Percentiles rank a stretch among this genome's conserved stretches.
Conservation (phyloP, 176 grass and related monocot genomes). For the Cenchrus americanus region DNA sequence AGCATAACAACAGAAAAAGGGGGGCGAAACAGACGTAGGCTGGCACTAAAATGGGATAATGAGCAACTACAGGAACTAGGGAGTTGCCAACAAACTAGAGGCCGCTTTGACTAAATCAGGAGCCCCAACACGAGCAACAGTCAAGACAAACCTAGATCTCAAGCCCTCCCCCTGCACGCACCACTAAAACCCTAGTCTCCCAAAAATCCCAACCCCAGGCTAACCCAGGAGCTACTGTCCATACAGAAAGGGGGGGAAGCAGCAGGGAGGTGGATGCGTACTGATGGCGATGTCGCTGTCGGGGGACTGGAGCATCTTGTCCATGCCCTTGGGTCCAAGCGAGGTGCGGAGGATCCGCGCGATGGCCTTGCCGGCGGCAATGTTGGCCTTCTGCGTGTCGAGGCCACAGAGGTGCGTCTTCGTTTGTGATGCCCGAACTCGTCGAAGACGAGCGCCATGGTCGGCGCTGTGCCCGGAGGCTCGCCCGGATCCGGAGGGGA, state of each 20-base stretch:
- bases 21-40: background rate
- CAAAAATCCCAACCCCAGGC: background rate
- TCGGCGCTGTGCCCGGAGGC: background rate
- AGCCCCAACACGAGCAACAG: background rate
- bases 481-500: background rate
- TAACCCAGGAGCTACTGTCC: background rate
- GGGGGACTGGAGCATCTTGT: constrained; percentile 79
- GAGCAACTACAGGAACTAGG: background rate
- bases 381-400: constrained; percentile 79
- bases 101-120: background rate
- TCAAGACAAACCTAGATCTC: background rate
- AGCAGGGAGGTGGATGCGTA: constrained; percentile 21
- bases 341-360: constrained; percentile 67
- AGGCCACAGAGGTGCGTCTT: constrained; percentile 63
- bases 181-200: constrained; percentile 22
- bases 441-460: constrained; percentile 80
- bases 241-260: background rate
- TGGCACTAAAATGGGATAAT: background rate
- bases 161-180: background rate
- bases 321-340: constrained; percentile 89
- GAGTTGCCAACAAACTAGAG: background rate
- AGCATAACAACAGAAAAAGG: background rate
- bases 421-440: constrained; percentile 61
- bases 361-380: constrained; percentile 61
- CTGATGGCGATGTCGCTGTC: constrained; percentile 80